Conservation (phyloP, 2,329 filamentous ascomycete species). For the Aspergillus unguis region DNA sequence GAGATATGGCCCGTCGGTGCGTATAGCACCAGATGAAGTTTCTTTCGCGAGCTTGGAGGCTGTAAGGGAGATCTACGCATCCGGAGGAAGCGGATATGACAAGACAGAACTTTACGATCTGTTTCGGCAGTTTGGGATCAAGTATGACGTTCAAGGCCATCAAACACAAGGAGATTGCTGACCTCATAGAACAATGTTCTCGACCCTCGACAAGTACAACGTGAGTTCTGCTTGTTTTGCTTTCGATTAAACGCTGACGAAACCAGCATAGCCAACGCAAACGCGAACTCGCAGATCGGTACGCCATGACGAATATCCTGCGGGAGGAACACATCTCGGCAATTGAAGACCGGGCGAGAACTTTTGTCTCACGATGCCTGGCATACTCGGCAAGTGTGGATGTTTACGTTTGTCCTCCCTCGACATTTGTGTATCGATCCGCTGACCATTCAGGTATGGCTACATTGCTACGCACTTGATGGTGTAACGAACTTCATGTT, state of each 20-base stretch:
- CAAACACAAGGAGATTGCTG: neutral
- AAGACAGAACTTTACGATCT: conserved; percentile 37
- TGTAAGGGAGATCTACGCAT: conserved; percentile 32
- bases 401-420: conserved; percentile 52
- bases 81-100: conserved; percentile 36
- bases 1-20: conserved; percentile 27
- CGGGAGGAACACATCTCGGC: conserved; percentile 54
- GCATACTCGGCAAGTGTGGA: conserved; percentile 51
- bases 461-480: conserved; percentile 68
- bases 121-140: conserved; percentile 33
- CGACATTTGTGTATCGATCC: neutral
- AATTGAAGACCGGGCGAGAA: conserved; percentile 55
- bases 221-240: neutral
- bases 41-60: conserved; percentile 29
- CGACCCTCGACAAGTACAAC: conserved; percentile 15
- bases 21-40: conserved; percentile 30
- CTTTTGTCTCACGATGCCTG: conserved; percentile 55
- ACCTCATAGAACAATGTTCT: conserved; percentile 16
- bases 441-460: conserved; percentile 28
- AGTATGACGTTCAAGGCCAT: conserved; percentile 11
- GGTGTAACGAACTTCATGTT: conserved; percentile 69
- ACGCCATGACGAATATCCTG: conserved; percentile 66
- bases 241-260: neutral
- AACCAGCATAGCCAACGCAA: conserved; percentile 61
- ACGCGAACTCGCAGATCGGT: conserved; percentile 62